These are phyloP conservation scores for Francoa sonchifolia DNA, from an alignment of 441 rosid species.

Conservation along the genomic window DNA sequence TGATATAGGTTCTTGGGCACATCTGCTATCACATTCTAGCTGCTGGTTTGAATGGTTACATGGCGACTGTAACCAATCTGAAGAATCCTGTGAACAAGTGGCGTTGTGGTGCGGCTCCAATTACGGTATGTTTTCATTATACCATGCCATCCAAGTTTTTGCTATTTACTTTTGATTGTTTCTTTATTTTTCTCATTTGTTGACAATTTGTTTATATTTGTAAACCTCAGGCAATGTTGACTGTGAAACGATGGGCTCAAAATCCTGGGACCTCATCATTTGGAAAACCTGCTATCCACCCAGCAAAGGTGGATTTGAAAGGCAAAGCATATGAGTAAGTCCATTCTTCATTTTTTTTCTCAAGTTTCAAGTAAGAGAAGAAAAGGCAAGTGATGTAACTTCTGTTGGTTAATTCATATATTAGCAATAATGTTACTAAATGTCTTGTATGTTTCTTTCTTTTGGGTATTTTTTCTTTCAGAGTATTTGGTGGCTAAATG, in stretches of 20 bases:
- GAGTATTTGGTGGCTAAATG: background rate
- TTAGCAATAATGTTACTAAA: too few relatives aligned
- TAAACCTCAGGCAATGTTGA: conserved; percentile 71
- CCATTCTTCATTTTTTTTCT: too few relatives aligned
- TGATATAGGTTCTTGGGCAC: conserved; percentile 93
- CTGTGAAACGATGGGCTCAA: conserved; percentile 87
- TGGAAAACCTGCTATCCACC: conserved; percentile 93
- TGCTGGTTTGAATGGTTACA: conserved; percentile 92
- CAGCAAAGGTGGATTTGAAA: conserved; percentile 80
- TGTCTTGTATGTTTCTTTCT: too few relatives aligned
- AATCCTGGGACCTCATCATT: conserved; percentile 56
- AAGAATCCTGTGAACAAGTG: conserved; percentile 91
- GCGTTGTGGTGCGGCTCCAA: conserved; percentile 96
- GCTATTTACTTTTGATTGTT: background rate
- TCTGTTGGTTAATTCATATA: too few relatives aligned
- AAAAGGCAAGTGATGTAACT: too few relatives aligned
- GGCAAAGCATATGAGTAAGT: conserved; percentile 96
- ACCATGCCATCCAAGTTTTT: too few relatives aligned
- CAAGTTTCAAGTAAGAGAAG: too few relatives aligned
- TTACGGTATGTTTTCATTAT: conserved; percentile 60
- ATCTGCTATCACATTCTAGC: conserved; percentile 88
- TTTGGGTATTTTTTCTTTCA: too few relatives aligned
- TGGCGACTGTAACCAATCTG: conserved; percentile 91
- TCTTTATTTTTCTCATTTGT: background rate
- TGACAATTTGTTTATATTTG: background rate